A percentile compares a stretch with the other conserved stretches of the same genome.
phyloP scores from a whole-genome alignment of 306 rosid species.

The Oemleria cerasiformis region DNA sequence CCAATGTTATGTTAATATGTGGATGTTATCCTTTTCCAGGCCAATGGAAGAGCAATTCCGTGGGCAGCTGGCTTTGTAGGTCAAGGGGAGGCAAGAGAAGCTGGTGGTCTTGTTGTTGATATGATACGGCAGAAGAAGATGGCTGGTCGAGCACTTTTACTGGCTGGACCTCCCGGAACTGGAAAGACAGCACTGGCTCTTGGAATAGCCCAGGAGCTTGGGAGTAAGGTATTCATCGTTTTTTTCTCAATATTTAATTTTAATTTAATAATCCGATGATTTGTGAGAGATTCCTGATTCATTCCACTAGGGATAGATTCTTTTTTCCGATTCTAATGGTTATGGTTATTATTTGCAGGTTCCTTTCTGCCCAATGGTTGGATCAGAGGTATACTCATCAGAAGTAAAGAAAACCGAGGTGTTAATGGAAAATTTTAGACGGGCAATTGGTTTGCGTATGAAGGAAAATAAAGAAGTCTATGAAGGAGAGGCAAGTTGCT shows the following conservation, averaged over 20 bases:
- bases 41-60: slow-evolving; percentile 66
- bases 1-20: background rate
- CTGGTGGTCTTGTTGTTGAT: slow-evolving; percentile 83
- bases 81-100: slow-evolving; percentile 94
- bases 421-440: slow-evolving; percentile 86
- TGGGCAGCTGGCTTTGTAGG: slow-evolving; percentile 96
- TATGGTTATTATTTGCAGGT: slow-evolving; percentile 40
- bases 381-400: slow-evolving; percentile 91
- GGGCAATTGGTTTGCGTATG: slow-evolving; percentile 88
- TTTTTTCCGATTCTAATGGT: background rate
- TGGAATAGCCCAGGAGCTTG: slow-evolving; percentile 92
- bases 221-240: slow-evolving; percentile 72
- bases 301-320: background rate
- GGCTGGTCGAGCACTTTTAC: slow-evolving; percentile 92
- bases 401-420: slow-evolving; percentile 98
- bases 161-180: slow-evolving; percentile 99
- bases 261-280: background rate
- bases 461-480: slow-evolving; percentile 97
- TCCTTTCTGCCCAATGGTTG: slow-evolving; percentile 99
- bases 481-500: slow-evolving; percentile 86
- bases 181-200: slow-evolving; percentile 98
- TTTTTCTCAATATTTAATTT: background rate
- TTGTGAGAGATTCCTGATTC: background rate
- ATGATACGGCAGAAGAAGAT: slow-evolving; percentile 96
- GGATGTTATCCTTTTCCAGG: slow-evolving; percentile 32